Percentiles rank a stretch among this genome's conserved stretches.
Evolutionary conservation across 768 basidiomycete genomes (phyloP).

Genomic region (Scleroderma bovista): DNA sequence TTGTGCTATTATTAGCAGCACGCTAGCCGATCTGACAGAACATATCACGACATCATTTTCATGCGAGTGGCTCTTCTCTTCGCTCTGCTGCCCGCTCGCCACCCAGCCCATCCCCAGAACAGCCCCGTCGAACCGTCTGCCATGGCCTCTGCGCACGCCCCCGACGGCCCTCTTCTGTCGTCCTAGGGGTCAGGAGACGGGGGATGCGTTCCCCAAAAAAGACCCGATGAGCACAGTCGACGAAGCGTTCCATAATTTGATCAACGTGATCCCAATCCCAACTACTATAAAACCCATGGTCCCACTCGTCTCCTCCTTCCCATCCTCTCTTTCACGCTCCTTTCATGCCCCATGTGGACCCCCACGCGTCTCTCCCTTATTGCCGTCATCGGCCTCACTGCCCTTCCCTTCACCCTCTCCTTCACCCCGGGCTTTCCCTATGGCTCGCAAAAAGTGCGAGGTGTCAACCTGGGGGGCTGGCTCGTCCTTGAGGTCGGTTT

Average conservation of each 20-base stretch:
- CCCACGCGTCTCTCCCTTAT: slow-evolving; percentile 9
- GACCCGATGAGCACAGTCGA: not conserved
- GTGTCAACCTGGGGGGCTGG: slow-evolving; percentile 78
- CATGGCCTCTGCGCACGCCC: too few relatives aligned
- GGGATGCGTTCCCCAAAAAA: too few relatives aligned
- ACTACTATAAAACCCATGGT: not conserved
- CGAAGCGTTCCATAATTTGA: not conserved
- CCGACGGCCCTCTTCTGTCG: too few relatives aligned
- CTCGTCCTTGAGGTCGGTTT: slow-evolving; percentile 45
- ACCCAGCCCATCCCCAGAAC: too few relatives aligned
- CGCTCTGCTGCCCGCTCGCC: too few relatives aligned
- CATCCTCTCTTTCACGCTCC: slow-evolving; percentile 25
- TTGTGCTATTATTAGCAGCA: too few relatives aligned
- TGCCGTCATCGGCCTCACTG: slow-evolving; percentile 26
- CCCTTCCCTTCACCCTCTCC: slow-evolving; percentile 21
- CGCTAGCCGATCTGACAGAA: too few relatives aligned
- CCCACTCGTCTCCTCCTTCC: not conserved
- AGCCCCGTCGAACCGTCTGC: too few relatives aligned
- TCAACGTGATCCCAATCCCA: not conserved
- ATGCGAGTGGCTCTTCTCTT: too few relatives aligned
- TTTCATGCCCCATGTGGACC: slow-evolving; percentile 44
- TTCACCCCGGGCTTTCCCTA: slow-evolving; percentile 63
- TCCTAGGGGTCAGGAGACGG: too few relatives aligned
- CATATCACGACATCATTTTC: too few relatives aligned
- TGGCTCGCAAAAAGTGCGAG: slow-evolving; percentile 67